Base-by-base conservation (phyloP, 2,329 filamentous ascomycete species). In the Juglanconis juglandina region DNA sequence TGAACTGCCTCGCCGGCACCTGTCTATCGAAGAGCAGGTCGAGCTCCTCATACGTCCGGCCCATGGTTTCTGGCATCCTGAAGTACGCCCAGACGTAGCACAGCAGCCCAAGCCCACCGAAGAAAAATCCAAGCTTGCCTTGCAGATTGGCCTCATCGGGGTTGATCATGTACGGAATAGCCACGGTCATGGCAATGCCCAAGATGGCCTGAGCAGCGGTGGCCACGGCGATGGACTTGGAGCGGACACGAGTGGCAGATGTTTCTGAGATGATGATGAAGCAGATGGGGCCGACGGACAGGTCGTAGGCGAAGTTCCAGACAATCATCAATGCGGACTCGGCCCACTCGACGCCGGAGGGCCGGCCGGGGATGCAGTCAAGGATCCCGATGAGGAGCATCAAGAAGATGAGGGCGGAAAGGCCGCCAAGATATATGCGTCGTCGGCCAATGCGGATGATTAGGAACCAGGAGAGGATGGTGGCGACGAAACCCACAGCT, bases 1-100 rank as follows among this genome's bases (percentile, higher is more conserved):
- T 84, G 61, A 90, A 88, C 82, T 86, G 84, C 13, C 78, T 91
- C 42, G 88, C 90, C 68, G 89, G 87, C 30, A 86, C 82, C 65
- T 82, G 90, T 68, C 75, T 90, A 57, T 88, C 85, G 60, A 81
- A 84, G 60, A 70, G n/a, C 9, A 69, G 60, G 55, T 70, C 68
- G 37, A 70, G 47, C 60, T 70, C 58, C 64, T 71, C 68, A 34
- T 67, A 71, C 14, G 69, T 70, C 50, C 68, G 56, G 0, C 68
- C 69, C 55, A 64, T 68, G 13, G 68, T 70, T 54, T 71, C 69
- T 0, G 69, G 69, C 8, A 71, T 65, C 3, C 68, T 50, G 49
- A 73, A 71, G 41, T 72, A 76, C 1, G 71, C 70, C 75, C 75
- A 76, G 1, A 71, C 51, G 8, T 73, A 68, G 53, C 75, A 76